A percentile compares a stretch with the other conserved stretches of the same genome.
phyloP scores from a whole-genome alignment of 2,329 filamentous ascomycete species.

The Bipolaris oryzae region DNA sequence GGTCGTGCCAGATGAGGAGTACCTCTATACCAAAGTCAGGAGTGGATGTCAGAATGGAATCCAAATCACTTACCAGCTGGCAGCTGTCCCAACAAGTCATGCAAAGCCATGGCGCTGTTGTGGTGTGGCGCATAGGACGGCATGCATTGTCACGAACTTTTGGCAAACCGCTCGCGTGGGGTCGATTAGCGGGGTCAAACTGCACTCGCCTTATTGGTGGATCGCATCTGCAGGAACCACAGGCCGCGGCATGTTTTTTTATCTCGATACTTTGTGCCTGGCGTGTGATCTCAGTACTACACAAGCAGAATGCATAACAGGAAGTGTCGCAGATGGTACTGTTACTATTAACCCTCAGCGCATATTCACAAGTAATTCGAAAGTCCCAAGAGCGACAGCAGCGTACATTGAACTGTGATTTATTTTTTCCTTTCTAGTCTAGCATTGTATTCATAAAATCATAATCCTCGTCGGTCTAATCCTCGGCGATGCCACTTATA shows the following conservation, averaged over 20 bases:
- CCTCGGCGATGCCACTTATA: constrained; percentile 58
- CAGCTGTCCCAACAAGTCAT: constrained; percentile 17
- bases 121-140: constrained; percentile 4
- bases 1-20: constrained; percentile 46
- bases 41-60: not conserved
- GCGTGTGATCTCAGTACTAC: too few relatives aligned
- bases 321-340: not conserved
- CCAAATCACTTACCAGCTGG: constrained; percentile 20
- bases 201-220: constrained; percentile 14
- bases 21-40: constrained; percentile 35
- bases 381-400: not conserved
- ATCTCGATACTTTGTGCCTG: not conserved
- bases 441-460: constrained; percentile 13
- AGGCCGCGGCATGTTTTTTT: not conserved
- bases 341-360: not conserved
- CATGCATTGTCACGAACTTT: constrained; percentile 20
- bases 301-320: not conserved
- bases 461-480: constrained; percentile 2
- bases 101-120: constrained; percentile 23
- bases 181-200: constrained; percentile 23
- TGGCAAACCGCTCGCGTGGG: constrained; percentile 26
- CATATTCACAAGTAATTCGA: not conserved
- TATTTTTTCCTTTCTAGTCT: constrained; percentile 9
- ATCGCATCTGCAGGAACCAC: constrained; percentile 5
- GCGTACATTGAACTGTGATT: not conserved